Percentiles rank a stretch among this genome's conserved stretches.
Evolutionary conservation across 179 eudicot genomes (phyloP).

Genomic region (Actinidia arguta): DNA sequence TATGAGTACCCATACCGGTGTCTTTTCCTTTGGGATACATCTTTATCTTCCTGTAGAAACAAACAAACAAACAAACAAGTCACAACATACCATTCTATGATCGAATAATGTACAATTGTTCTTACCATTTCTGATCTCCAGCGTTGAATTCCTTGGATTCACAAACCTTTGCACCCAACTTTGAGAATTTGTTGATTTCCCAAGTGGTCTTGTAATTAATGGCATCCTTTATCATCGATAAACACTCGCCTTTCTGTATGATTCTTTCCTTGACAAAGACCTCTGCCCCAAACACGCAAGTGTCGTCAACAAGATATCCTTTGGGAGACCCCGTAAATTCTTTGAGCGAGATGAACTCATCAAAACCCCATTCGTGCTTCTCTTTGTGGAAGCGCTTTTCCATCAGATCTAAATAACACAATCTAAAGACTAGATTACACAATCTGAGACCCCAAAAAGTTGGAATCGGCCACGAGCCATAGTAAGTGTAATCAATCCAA

Average conservation of each 20-base stretch:
- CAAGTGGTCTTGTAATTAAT: neutral
- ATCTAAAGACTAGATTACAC: neutral
- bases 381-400: slow-evolving; percentile 4
- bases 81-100: neutral
- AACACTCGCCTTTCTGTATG: slow-evolving; percentile 8
- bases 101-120: neutral
- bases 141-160: neutral
- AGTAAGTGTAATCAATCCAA: no score
- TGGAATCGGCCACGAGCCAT: no score
- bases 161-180: neutral
- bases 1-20: slow-evolving; percentile 9
- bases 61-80: neutral
- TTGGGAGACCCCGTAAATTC: neutral
- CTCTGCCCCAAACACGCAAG: slow-evolving; percentile 17
- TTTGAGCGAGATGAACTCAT: slow-evolving; percentile 1
- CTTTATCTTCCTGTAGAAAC: slow-evolving; percentile 11
- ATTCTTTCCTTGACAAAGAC: slow-evolving; percentile 13
- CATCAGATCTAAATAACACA: neutral
- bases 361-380: slow-evolving; percentile 16
- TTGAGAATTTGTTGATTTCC: slow-evolving; percentile 2
- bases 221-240: slow-evolving; percentile 7
- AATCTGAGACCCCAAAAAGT: no score
- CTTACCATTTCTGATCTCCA: slow-evolving; percentile 15
- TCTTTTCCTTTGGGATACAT: slow-evolving; percentile 18
- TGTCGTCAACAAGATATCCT: slow-evolving; percentile 22